Percentiles rank a stretch among this genome's conserved stretches.
phyloP scores from a whole-genome alignment of 208 protist genomes.

The Leishmania major region DNA sequence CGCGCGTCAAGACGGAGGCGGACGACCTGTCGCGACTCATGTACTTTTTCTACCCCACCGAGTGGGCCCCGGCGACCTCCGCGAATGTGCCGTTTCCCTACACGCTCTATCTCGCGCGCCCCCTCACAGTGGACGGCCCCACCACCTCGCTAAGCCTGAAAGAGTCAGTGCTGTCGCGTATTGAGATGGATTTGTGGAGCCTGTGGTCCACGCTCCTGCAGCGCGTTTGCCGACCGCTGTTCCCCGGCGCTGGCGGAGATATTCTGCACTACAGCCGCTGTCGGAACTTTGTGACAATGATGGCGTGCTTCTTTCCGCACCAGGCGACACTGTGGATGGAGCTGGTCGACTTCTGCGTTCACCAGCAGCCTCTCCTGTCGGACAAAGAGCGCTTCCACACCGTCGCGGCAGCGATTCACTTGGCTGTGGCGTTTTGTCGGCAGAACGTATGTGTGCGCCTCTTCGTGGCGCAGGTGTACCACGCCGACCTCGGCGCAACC shows the following conservation, averaged over 20 bases:
- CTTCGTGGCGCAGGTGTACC: constrained; percentile 35
- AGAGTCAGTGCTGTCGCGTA: constrained; percentile 33
- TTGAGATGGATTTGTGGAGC: constrained; percentile 67
- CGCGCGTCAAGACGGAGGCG: constrained; percentile 45
- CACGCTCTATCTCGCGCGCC: constrained; percentile 54
- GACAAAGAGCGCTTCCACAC: constrained; percentile 34
- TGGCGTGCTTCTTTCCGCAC: constrained; percentile 65
- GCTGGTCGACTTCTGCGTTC: constrained; percentile 41
- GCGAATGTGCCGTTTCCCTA: constrained; percentile 22
- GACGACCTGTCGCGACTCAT: constrained; percentile 37
- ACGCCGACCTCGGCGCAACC: constrained; percentile 16
- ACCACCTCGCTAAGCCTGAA: constrained; percentile 13
- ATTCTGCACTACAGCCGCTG: constrained; percentile 55
- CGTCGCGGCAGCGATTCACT: constrained; percentile 31
- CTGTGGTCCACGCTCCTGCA: constrained; percentile 61
- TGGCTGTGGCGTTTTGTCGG: constrained; percentile 28
- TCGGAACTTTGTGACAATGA: constrained; percentile 60
- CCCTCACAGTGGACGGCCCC: constrained; percentile 33
- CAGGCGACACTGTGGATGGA: constrained; percentile 47
- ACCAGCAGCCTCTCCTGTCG: constrained; percentile 29
- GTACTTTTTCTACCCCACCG: constrained; percentile 38
- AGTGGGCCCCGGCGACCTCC: constrained; percentile 28
- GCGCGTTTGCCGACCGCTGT: constrained; percentile 32
- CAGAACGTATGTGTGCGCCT: constrained; percentile 35
- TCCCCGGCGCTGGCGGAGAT: constrained; percentile 40